Percentiles rank a stretch among this genome's conserved stretches.
phyloP scores from a whole-genome alignment of 768 basidiomycete genomes.

The Tremella fuciformis region DNA sequence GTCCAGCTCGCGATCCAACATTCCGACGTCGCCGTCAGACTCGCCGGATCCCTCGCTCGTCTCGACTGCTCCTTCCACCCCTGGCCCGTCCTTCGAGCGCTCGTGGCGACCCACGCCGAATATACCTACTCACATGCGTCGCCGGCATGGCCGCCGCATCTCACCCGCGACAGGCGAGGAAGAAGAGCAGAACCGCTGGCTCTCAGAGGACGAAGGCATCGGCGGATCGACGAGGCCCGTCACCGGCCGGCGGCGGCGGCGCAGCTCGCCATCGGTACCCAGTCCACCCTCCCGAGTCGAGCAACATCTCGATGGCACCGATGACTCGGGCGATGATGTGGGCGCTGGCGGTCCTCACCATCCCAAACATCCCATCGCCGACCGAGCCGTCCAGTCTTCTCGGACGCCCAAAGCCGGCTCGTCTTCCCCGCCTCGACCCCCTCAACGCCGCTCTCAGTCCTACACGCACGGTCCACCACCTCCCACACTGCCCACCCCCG shows the following conservation, averaged over 20 bases:
- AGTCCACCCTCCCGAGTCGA: not conserved
- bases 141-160: slow-evolving; percentile 13
- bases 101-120: slow-evolving; percentile 19
- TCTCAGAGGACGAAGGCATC: slow-evolving; percentile 48
- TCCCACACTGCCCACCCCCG: no score
- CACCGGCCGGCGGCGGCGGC: slow-evolving; percentile 15
- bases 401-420: no score
- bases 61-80: slow-evolving; percentile 6
- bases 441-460: no score
- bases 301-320: not conserved
- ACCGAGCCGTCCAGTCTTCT: no score
- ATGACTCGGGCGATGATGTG: not conserved
- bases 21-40: no score
- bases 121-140: slow-evolving; percentile 12
- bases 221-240: slow-evolving; percentile 16
- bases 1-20: not conserved
- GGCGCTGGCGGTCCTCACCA: no score
- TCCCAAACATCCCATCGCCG: no score
- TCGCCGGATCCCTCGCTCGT: no score
- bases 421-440: no score
- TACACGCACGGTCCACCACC: no score
- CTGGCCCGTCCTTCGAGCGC: not conserved
- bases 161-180: slow-evolving; percentile 5
- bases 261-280: not conserved
- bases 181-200: slow-evolving; percentile 40